These are phyloP conservation scores for Brassica incana DNA, from an alignment of 345 rosid genomes.

Conservation along the genomic window DNA sequence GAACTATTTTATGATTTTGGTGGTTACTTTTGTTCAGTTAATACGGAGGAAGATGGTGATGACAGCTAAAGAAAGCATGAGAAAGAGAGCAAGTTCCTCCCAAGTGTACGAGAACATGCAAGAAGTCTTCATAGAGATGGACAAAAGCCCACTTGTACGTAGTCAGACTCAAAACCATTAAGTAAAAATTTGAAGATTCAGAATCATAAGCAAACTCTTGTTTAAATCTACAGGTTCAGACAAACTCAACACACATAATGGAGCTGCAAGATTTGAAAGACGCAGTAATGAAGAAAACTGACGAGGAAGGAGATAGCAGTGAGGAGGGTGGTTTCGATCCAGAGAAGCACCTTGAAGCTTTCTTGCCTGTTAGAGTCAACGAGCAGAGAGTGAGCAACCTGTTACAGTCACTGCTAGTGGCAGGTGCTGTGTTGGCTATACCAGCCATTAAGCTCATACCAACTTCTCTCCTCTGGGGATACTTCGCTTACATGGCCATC, in stretches of 20 bases:
- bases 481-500: conserved; percentile 86
- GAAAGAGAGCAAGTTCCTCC: conserved; percentile 54
- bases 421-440: conserved; percentile 57
- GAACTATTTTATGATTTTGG: neutral
- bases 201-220: neutral
- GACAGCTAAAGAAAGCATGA: conserved; percentile 73
- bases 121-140: conserved; percentile 65
- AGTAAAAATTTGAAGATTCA: neutral
- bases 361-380: conserved; percentile 80
- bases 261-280: conserved; percentile 77
- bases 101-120: conserved; percentile 74
- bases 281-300: conserved; percentile 54
- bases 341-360: conserved; percentile 75
- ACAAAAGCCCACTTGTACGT: conserved; percentile 57
- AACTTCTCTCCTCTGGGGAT: conserved; percentile 83
- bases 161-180: neutral
- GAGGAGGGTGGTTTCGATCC: conserved; percentile 54
- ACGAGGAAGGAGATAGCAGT: conserved; percentile 27
- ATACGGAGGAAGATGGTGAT: conserved; percentile 68
- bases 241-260: conserved; percentile 37
- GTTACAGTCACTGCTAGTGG: conserved; percentile 75
- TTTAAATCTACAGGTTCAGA: conserved; percentile 29
- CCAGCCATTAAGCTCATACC: conserved; percentile 78
- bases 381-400: conserved; percentile 86
- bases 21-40: conserved; percentile 41